Conservation (phyloP, 2,329 filamentous ascomycete species). For the Thyridium curvatum region DNA sequence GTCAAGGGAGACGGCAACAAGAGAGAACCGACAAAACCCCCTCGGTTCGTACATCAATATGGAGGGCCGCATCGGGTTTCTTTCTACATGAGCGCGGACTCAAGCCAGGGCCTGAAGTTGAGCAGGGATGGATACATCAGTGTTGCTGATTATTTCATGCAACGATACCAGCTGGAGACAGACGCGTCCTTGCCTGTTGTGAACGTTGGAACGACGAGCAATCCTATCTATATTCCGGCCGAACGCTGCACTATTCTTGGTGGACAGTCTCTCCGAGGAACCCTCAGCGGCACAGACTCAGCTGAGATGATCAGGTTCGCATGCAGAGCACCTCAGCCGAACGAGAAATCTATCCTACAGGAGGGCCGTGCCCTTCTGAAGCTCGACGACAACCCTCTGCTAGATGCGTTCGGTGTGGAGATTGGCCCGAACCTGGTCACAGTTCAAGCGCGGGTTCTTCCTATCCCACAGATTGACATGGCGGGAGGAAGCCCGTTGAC, state of each 20-base stretch:
- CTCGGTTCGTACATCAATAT: too few species aligned
- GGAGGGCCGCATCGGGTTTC: too few species aligned
- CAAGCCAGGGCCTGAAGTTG: neutral
- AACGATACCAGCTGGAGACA: conserved; percentile 21
- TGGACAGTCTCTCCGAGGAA: conserved; percentile 57
- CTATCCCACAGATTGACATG: conserved; percentile 48
- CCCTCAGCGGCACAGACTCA: conserved; percentile 55
- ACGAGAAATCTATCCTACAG: conserved; percentile 58
- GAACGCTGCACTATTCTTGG: conserved; percentile 58
- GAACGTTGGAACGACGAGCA: conserved; percentile 54
- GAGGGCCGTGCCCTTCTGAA: conserved; percentile 52
- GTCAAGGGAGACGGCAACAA: conserved; percentile 4
- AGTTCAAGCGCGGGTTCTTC: conserved; percentile 64
- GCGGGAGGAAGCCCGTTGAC: conserved; percentile 17
- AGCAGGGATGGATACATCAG: conserved; percentile 13
- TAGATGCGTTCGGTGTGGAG: conserved; percentile 54
- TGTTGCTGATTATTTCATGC: neutral
- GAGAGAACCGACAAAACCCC: neutral
- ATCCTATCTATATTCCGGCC: conserved; percentile 59
- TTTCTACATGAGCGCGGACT: too few species aligned
- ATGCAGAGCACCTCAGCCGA: conserved; percentile 58
- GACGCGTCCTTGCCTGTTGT: conserved; percentile 48
- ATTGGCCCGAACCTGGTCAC: conserved; percentile 60
- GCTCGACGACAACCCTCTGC: conserved; percentile 42
- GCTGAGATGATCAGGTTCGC: conserved; percentile 67